These are phyloP conservation scores for Abortiporus biennis DNA, from an alignment of 1,284 basidiomycete genomes.

Conservation along the genomic window DNA sequence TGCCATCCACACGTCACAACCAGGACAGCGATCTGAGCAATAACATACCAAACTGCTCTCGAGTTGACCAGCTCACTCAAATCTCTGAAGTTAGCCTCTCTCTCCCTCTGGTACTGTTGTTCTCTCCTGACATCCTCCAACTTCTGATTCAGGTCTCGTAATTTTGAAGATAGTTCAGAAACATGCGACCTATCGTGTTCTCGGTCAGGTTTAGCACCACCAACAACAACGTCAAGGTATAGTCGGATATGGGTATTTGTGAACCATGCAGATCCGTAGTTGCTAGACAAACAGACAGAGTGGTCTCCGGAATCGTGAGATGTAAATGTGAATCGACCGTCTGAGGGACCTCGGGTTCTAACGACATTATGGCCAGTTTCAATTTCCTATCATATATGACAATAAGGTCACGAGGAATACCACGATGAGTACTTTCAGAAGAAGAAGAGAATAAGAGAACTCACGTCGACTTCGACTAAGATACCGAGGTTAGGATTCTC, in stretches of 20 bases:
- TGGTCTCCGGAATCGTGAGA: slow-evolving; percentile 97
- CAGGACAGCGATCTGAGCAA: slow-evolving; percentile 83
- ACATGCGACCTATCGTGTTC: slow-evolving; percentile 87
- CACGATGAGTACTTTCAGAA: slow-evolving; percentile 3
- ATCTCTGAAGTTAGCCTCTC: slow-evolving; percentile 89
- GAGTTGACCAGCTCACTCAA: slow-evolving; percentile 87
- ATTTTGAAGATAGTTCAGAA: slow-evolving; percentile 78
- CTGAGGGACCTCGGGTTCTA: slow-evolving; percentile 82
- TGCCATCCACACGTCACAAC: slow-evolving; percentile 90
- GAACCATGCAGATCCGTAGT: slow-evolving; percentile 66
- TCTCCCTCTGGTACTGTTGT: slow-evolving; percentile 96
- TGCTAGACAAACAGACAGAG: slow-evolving; percentile 90
- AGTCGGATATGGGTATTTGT: slow-evolving; percentile 86
- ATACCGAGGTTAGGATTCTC: slow-evolving; percentile 82
- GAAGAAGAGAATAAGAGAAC: slow-evolving; percentile 19
- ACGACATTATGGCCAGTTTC: slow-evolving; percentile 74
- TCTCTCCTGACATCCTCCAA: slow-evolving; percentile 91
- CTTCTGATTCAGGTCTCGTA: slow-evolving; percentile 90
- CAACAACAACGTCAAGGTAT: slow-evolving; percentile 92
- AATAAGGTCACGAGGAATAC: slow-evolving; percentile 2
- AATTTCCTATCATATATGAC: slow-evolving; percentile 55
- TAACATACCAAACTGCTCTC: slow-evolving; percentile 89
- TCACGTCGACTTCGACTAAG: slow-evolving; percentile 83
- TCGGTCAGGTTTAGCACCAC: slow-evolving; percentile 74
- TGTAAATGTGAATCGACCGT: slow-evolving; percentile 95